Evolutionary conservation across 495 filamentous ascomycete genomes (phyloP).

Genomic region (Aspergillus ellipticus): DNA sequence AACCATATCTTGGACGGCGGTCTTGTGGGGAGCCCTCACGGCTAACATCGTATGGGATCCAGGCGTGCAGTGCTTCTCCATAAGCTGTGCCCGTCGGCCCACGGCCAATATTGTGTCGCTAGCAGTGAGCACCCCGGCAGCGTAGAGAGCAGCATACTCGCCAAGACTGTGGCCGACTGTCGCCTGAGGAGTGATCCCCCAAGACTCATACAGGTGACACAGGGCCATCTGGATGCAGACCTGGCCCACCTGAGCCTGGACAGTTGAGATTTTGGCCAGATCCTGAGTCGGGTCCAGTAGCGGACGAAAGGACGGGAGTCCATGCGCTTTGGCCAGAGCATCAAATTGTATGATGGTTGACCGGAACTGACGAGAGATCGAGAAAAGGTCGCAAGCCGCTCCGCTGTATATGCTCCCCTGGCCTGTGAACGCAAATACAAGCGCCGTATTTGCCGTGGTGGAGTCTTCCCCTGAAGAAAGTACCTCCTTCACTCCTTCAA

Average conservation of each 20-base stretch:
- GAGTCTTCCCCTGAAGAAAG: background rate
- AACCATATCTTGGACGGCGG: slow-evolving; percentile 10
- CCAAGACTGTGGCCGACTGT: slow-evolving; percentile 81
- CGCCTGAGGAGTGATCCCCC: slow-evolving; percentile 65
- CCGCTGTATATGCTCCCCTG: slow-evolving; percentile 60
- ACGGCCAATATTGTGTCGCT: slow-evolving; percentile 66
- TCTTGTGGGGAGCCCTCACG: slow-evolving; percentile 32
- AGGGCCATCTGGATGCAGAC: slow-evolving; percentile 74
- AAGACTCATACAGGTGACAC: slow-evolving; percentile 66
- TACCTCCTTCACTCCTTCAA: background rate
- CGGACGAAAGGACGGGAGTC: slow-evolving; percentile 31
- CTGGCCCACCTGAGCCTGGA: slow-evolving; percentile 28
- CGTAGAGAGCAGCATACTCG: slow-evolving; percentile 78
- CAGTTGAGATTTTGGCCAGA: slow-evolving; percentile 29
- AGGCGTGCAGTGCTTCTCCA: slow-evolving; percentile 11
- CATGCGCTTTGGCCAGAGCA: slow-evolving; percentile 21
- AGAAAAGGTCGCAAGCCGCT: slow-evolving; percentile 27
- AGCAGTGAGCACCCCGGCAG: slow-evolving; percentile 70
- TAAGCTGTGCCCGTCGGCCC: slow-evolving; percentile 20
- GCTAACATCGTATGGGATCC: slow-evolving; percentile 51
- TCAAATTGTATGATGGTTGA: slow-evolving; percentile 27
- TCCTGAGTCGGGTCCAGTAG: background rate
- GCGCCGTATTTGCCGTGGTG: slow-evolving; percentile 7
- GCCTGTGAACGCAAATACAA: slow-evolving; percentile 65
- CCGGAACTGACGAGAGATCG: slow-evolving; percentile 22